phyloP scores from a whole-genome alignment of 768 basidiomycete genomes.

The Mycena maculata region DNA sequence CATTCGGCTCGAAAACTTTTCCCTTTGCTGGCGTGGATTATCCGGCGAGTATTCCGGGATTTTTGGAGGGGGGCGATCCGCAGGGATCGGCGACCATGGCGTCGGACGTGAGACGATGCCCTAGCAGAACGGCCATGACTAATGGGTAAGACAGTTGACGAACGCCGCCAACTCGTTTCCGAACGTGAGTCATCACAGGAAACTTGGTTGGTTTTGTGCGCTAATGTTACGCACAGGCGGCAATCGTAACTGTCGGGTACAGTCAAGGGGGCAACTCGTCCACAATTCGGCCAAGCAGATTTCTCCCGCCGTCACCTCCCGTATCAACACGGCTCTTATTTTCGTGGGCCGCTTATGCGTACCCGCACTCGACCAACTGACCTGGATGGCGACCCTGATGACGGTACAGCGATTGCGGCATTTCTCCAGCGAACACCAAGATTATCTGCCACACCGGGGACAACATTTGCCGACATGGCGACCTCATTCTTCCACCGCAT shows the following conservation, averaged over 20 bases:
- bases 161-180: constrained; percentile 33
- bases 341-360: constrained; percentile 24
- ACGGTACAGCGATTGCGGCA: constrained; percentile 20
- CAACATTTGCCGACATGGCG: constrained; percentile 20
- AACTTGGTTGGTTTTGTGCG: neutral
- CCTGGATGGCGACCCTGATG: constrained; percentile 26
- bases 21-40: constrained; percentile 38
- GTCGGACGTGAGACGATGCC: constrained; percentile 20
- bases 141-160: constrained; percentile 23
- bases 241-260: constrained; percentile 34
- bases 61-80: constrained; percentile 35
- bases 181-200: constrained; percentile 18
- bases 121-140: neutral
- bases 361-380: neutral
- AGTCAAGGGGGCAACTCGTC: constrained; percentile 38
- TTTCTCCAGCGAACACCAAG: constrained; percentile 19
- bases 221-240: constrained; percentile 9
- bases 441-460: constrained; percentile 30
- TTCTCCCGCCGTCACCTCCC: constrained; percentile 21
- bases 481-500: constrained; percentile 28
- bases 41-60: constrained; percentile 33
- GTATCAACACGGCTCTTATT: constrained; percentile 37
- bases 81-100: constrained; percentile 37
- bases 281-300: constrained; percentile 35
- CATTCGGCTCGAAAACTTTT: constrained; percentile 29